A percentile compares a stretch with the other conserved stretches of the same genome.
Conservation (phyloP, 176 grass and related monocot species). For the Otatea glauca region DNA sequence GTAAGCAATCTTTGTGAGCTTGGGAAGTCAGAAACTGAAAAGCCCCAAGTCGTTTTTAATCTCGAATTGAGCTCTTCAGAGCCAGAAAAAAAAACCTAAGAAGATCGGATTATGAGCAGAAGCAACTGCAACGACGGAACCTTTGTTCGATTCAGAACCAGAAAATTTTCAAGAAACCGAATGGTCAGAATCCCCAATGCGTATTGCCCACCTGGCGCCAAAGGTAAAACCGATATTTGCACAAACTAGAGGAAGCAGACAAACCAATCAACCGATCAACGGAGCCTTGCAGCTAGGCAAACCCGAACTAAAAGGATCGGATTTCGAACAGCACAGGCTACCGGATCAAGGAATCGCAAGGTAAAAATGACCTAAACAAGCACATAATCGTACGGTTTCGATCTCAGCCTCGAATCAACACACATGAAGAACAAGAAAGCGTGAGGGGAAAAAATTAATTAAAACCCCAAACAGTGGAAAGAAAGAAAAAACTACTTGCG, state of each 20-base stretch:
- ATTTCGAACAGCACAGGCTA: not conserved
- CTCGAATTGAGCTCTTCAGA: not conserved
- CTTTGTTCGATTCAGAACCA: not conserved
- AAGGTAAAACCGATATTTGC: not conserved
- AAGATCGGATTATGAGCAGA: not conserved
- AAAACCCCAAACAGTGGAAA: not conserved
- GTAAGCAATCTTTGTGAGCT: not conserved
- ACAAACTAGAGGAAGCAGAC: not conserved
- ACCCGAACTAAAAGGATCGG: constrained; percentile 42
- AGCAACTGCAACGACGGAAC: not conserved
- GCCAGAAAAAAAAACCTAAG: not conserved
- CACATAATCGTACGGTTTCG: not conserved
- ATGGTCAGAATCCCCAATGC: constrained; percentile 39
- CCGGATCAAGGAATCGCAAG: constrained; percentile 32
- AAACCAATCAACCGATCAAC: constrained; percentile 20
- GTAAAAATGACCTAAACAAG: constrained; percentile 17
- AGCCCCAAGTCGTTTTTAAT: not conserved
- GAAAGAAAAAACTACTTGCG: not conserved
- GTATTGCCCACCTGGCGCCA: not conserved
- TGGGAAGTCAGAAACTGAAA: not conserved
- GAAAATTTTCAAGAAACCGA: not conserved
- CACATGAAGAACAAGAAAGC: constrained; percentile 4
- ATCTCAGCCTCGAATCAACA: not conserved
- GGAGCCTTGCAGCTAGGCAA: not conserved
- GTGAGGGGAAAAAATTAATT: constrained; percentile 14